Base-by-base conservation (phyloP, 495 filamentous ascomycete species). In the Xylaria flabelliformis region DNA sequence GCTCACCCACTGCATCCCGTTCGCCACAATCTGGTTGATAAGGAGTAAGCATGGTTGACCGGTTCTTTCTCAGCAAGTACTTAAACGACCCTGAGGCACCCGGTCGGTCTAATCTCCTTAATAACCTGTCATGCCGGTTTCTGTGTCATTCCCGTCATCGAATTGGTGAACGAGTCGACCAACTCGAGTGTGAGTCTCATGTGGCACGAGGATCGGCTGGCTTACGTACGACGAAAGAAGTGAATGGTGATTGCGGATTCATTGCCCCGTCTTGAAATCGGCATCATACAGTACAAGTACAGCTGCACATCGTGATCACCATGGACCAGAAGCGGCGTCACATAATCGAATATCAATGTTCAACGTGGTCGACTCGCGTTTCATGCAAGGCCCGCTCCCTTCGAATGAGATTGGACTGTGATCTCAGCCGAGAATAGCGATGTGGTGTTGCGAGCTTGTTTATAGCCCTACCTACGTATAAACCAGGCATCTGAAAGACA, bases 351-450 rank as follows among this genome's bases (percentile, higher is more conserved):
- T 50, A 61, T n/a, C 13, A 17, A 10, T 51, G 32, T 10, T 46
- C 68, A 36, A 64, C 68, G 68, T 70, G 68, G 68, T 29, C 56
- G 44, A 63, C 56, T 70, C 68, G 41, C 44, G 68, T 63, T 63
- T 51, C 39, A 41, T 41, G 8, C 12, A 42, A 42, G 9, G 29
- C 13, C 48, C 34, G 44, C n/a, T 7, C 32, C 19, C 42, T 53
- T 48, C 46, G 56, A 44, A 64, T 61, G n/a, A 62, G n/a, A 21
- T 51, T 6, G 32, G 46, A 39, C 34, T 34, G 21, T 55, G 58
- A 53, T 53, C 26, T 34, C 46, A 8, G 58, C 58, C 46, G 26
- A 42, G 15, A 32, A 26, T 53, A 24, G 24, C n/a, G 29, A 42
- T 63, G 56, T 21, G 68, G 9, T 64, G 56, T 63, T 58, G 41